These are phyloP conservation scores for Talaromyces proteolyticus DNA, from an alignment of 495 filamentous ascomycete genomes.

Conservation along the genomic window DNA sequence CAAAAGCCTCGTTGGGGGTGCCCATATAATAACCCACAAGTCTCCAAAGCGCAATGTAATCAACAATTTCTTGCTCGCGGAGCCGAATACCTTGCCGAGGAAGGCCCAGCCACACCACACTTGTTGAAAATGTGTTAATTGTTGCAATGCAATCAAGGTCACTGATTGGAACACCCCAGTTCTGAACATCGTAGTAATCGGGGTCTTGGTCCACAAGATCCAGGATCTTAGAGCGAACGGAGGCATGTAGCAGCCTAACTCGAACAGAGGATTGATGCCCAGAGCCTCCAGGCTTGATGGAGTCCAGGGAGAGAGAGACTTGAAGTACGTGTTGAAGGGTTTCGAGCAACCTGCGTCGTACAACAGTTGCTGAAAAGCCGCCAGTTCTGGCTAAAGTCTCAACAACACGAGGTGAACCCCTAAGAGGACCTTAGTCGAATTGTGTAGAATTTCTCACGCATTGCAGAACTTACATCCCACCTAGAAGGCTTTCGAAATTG, in stretches of 20 bases:
- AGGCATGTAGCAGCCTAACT: constrained; percentile 70
- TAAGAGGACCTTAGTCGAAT: constrained; percentile 12
- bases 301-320: constrained; percentile 57
- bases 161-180: constrained; percentile 64
- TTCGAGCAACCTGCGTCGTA: constrained; percentile 64
- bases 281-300: constrained; percentile 61
- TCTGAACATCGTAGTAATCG: constrained; percentile 55
- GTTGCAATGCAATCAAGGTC: constrained; percentile 70
- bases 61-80: constrained; percentile 51
- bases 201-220: constrained; percentile 47
- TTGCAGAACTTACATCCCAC: constrained; percentile 26
- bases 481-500: constrained; percentile 33
- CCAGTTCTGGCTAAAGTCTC: constrained; percentile 75
- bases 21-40: constrained; percentile 69
- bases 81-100: constrained; percentile 69
- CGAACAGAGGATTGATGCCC: constrained; percentile 63
- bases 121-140: constrained; percentile 60
- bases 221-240: constrained; percentile 61
- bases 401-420: constrained; percentile 54
- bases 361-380: constrained; percentile 66
- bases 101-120: constrained; percentile 60
- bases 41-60: constrained; percentile 74
- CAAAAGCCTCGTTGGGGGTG: constrained; percentile 53
- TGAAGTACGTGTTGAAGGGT: constrained; percentile 73
- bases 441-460: too few species aligned